Base-by-base conservation (phyloP, 1,284 basidiomycete species). In the Fomitopsis pinicola region DNA sequence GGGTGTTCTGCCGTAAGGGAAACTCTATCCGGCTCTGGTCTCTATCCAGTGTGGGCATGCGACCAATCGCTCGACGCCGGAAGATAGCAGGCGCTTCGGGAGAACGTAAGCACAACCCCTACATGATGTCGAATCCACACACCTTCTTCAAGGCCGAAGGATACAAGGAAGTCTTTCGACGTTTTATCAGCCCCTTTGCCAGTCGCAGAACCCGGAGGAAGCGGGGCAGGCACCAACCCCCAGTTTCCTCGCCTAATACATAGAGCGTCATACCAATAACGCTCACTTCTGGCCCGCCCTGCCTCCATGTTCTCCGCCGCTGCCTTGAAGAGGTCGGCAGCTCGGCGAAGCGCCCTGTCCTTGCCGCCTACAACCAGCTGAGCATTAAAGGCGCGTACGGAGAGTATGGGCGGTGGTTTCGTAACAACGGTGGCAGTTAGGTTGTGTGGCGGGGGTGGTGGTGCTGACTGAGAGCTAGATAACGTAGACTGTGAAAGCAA, bases 121-220 rank as follows among this genome's bases (percentile, higher is more conserved):
- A 42, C 36, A 58, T 50, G 15, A 22, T 42, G 26, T 42, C 12
- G 35, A 48, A 46, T 30, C 10, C 50, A 66, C 68, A 35, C 64
- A 92, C 91, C 89, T 77, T 90, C 87, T 74, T 92, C 91, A 5
- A 93, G 73, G 10, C 89, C 89, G 66, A 86, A 92, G 1, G 88
- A 87, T 59, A 93, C 79, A 42, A 90, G 73, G 68, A 93, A 91
- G 67, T 93, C 91, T 65, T 86, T 91, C 0, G 88, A 83, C 1
- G 91, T 87, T 72, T 83, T 87, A 68, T 92, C 90, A 14, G 87
- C 82, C 36, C 88, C 87, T 72, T 89, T 89, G 10, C 88, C 89
- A 0, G 78, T 85, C 0, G 84, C 76, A 30, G 86, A 81, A 42
- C 88, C 89, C 53, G 78, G 76, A 5, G 89, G 90, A 45, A 91